Evolutionary conservation across 1,284 basidiomycete genomes (phyloP).

Genomic region (Marasmius fiardii): DNA sequence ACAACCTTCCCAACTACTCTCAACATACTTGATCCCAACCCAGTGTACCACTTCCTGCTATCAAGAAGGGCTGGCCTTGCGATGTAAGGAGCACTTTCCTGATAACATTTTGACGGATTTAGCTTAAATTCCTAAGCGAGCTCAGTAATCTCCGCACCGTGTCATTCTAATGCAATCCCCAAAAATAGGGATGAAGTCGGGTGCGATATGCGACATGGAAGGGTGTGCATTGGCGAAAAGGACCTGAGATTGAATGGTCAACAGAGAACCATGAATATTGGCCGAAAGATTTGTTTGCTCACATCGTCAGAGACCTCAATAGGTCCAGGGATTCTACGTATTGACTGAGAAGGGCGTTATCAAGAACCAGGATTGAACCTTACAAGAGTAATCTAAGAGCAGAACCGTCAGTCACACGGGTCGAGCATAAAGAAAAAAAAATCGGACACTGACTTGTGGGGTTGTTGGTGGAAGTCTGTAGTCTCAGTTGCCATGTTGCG

Average conservation of each 20-base stretch:
- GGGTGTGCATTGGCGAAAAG: constrained; percentile 85
- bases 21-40: constrained; percentile 81
- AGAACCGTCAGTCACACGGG: not conserved
- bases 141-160: constrained; percentile 35
- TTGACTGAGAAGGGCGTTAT: too few species aligned
- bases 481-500: not conserved
- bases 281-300: too few species aligned
- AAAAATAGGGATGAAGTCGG: constrained; percentile 88
- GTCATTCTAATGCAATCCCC: constrained; percentile 91
- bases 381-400: constrained; percentile 9
- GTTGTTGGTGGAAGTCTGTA: constrained; percentile 9
- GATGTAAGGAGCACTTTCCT: constrained; percentile 78
- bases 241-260: constrained; percentile 20
- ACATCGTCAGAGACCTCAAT: constrained; percentile 83
- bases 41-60: constrained; percentile 92
- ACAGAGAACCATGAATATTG: too few species aligned
- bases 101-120: not conserved
- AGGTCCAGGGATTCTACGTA: constrained; percentile 72
- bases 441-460: not conserved
- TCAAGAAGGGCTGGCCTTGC: constrained; percentile 82
- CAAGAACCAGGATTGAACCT: constrained; percentile 1
- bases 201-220: constrained; percentile 87
- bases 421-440: not conserved
- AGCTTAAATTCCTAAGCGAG: constrained; percentile 3
- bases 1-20: not conserved